Base-by-base conservation (phyloP, 345 rosid species). In the Anastatica hierochuntica region DNA sequence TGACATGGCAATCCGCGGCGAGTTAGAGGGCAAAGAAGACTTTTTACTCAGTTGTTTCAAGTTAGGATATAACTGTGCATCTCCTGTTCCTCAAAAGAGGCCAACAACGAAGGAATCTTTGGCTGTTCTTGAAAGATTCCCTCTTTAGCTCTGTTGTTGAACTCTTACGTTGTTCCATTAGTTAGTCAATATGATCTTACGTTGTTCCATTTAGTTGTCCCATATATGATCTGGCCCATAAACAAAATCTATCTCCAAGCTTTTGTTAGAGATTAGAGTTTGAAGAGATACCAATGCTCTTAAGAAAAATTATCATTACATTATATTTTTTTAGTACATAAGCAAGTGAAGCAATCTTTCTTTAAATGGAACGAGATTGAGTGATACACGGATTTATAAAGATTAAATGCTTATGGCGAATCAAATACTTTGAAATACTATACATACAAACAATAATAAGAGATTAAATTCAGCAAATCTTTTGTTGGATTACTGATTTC, bases 1-100 rank as follows among this genome's bases (percentile, higher is more conserved):
- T 4, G 96, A 90, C 14, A 75, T 31, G 59, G 77, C 73, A 0
- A 82, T 90, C 13, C 77, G 92, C 30, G 53, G 45, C 3, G 96
- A 90, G n/a, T 53, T 90, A 67, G 95, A 79, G 38, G 98, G 92
- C 9, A 87, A 75, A 60, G 92, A 82, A 55, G 90, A 84, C 34
- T 78, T 76, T 13, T 73, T 90, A 56, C 61, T 87, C 54, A 52
- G 83, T 5, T 87, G 84, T 61, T 82, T 87, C 56, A 84, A 72
- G 80, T 53, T 90, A 39, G 98, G 95, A 7, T 81, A 61, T 48
- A 70, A 68, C 29, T 90, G 98, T 57, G 90, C 92, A 19, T 84
- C 89, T 16, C 79, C 79, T 10, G 3, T 78, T 13, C 88, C 96
- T 23, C 95, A 82, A n/a, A 87, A 79, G 74, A 81, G 98, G 42